Percentiles rank a stretch among this genome's conserved stretches.
phyloP scores from a whole-genome alignment of 164 flowering plant genomes.

The Warburgia ugandensis region DNA sequence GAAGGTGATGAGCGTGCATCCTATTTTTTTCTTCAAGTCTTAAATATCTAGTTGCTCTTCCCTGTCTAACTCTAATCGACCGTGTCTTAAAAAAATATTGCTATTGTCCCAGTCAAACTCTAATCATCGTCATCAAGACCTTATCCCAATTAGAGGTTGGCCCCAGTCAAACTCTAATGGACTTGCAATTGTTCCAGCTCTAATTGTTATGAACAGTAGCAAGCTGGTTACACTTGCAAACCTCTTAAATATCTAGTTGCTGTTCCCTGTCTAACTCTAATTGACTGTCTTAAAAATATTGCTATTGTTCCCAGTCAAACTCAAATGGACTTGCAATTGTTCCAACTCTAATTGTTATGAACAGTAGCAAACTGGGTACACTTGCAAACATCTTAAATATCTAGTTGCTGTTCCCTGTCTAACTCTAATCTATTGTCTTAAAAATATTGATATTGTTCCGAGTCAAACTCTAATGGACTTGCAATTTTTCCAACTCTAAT shows the following conservation, averaged over 20 bases:
- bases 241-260: no score
- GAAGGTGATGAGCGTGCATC: conserved; percentile 8
- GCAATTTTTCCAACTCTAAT: neutral
- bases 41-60: neutral
- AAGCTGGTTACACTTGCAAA: neutral
- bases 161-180: neutral
- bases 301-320: neutral
- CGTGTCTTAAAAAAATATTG: no score
- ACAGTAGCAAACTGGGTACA: neutral
- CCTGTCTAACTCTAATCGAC: no score
- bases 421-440: no score
- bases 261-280: no score
- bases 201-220: neutral
- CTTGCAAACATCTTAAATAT: no score
- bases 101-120: no score
- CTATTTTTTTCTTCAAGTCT: neutral
- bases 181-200: neutral
- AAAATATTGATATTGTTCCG: no score
- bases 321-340: neutral
- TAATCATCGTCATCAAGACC: no score
- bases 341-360: neutral
- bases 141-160: neutral
- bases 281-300: neutral
- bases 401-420: no score
- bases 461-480: neutral